Base-by-base conservation (phyloP, 1,284 basidiomycete genomes). In the Sphaerobolus stellatus region DNA sequence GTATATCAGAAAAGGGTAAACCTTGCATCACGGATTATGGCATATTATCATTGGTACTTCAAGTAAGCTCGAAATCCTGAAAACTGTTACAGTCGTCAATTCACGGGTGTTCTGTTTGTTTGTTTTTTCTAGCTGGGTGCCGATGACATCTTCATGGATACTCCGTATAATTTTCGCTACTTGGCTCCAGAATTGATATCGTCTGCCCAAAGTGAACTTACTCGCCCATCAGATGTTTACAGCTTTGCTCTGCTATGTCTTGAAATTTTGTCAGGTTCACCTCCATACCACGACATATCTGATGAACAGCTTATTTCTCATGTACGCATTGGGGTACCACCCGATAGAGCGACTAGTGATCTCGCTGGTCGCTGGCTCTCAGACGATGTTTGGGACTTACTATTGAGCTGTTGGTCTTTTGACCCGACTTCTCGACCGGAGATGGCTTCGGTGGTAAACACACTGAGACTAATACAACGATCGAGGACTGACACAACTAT, bases 201-300 rank as follows among this genome's bases (percentile, higher is more conserved):
- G 13, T 9, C 24, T 9, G 11, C 13, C 13, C 7, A 27, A 27
- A 27, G 14, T 9, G 20, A 47, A 11, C 24, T 47, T 7, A 47
- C 45, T 22, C 25, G 22, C 27, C 9, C 7, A 47, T 47, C 45
- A 13, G 45, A 47, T 47, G 45, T 47, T 27, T 47, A 47, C 20
- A 20, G 18, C 7, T 47, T 47, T 29, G 45, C 45, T 7, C 24
- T 47, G 20, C 14, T 47, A 13, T 47, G 45, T 47, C 22, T 25
- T 11, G 11, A 47, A 6, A 22, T 47, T 9, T 47, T 47, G 20
- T 13, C 45, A 7, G 45, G 45, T 9, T 8, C 20, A 8, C 25
- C 16, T 13, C 16, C 27, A 7, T 29, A 25, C 20, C 45, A 25
- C 13, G 27, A 47, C 27, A 13, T 47, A 7, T 22, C 45, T 29